Conservation (phyloP, 352 stramenopile species). For the Thalassiosira ordinaria region DNA sequence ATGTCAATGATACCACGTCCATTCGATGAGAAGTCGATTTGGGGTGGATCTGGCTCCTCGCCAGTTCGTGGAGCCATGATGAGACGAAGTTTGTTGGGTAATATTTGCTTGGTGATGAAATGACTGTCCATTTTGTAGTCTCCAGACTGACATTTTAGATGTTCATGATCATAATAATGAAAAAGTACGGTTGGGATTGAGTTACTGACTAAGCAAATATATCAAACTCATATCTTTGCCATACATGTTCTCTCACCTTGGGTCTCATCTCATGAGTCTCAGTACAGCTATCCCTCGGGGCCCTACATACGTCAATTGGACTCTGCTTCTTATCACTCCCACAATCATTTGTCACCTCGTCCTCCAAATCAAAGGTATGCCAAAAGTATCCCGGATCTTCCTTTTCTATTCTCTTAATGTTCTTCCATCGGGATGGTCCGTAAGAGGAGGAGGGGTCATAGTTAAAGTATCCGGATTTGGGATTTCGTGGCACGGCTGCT, state of each 20-base stretch:
- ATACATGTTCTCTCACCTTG: constrained; percentile 57
- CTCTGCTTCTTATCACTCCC: constrained; percentile 62
- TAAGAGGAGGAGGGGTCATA: constrained; percentile 32
- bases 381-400: constrained; percentile 44
- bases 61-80: constrained; percentile 44
- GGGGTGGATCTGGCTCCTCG: constrained; percentile 72
- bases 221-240: no score
- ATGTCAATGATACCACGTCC: constrained; percentile 47
- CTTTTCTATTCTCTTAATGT: constrained; percentile 22
- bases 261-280: constrained; percentile 78
- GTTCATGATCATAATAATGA: no score
- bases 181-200: no score
- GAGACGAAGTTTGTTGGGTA: constrained; percentile 49
- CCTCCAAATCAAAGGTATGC: constrained; percentile 45
- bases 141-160: no score
- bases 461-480: constrained; percentile 46
- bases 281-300: constrained; percentile 43
- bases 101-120: constrained; percentile 57
- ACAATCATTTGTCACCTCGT: constrained; percentile 13
- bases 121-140: constrained; percentile 61
- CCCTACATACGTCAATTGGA: constrained; percentile 76
- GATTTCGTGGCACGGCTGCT: constrained; percentile 12
- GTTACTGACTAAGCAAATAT: no score
- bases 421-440: constrained; percentile 37
- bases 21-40: constrained; percentile 67